Conservation (phyloP, 2,329 filamentous ascomycete genomes). For the Alternaria sp. region DNA sequence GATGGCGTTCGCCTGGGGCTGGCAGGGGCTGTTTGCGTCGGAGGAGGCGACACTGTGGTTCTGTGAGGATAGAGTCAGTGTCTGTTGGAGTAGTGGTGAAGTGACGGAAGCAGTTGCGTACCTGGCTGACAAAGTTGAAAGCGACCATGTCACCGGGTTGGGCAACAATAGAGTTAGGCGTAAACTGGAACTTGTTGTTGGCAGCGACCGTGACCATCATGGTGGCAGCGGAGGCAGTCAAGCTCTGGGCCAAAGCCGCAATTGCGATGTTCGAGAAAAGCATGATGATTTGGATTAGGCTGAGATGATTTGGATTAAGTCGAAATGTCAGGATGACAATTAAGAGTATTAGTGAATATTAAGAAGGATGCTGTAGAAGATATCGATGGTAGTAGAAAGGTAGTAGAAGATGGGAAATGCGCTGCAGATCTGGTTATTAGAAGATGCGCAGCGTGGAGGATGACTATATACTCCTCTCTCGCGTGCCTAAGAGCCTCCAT, state of each 20-base stretch:
- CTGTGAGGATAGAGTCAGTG: slow-evolving; percentile 10
- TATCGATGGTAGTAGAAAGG: not conserved
- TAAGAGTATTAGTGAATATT: not conserved
- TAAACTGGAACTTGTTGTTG: slow-evolving; percentile 40
- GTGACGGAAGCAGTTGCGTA: not conserved
- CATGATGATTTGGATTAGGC: slow-evolving; percentile 20
- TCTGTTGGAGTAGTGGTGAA: not conserved
- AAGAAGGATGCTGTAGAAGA: not conserved
- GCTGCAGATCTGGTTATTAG: slow-evolving; percentile 7
- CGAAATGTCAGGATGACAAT: not conserved
- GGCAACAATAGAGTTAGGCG: slow-evolving; percentile 33
- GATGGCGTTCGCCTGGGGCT: slow-evolving; percentile 31
- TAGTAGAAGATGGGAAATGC: slow-evolving; percentile 2
- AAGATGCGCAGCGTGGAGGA: not conserved
- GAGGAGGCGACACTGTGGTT: slow-evolving; percentile 39
- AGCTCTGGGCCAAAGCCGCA: slow-evolving; percentile 31
- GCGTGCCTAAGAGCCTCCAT: slow-evolving; percentile 5
- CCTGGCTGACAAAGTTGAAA: slow-evolving; percentile 34
- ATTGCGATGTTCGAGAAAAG: slow-evolving; percentile 27
- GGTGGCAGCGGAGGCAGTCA: slow-evolving; percentile 33
- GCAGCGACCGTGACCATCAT: slow-evolving; percentile 40
- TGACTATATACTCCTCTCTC: not conserved
- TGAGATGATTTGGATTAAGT: not conserved
- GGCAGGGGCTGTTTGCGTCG: slow-evolving; percentile 32
- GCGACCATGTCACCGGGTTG: slow-evolving; percentile 38